A percentile compares a stretch with the other conserved stretches of the same genome.
These are phyloP conservation scores for Penicillium sp. DNA, from an alignment of 2,329 filamentous ascomycete genomes.

Conservation along the genomic window DNA sequence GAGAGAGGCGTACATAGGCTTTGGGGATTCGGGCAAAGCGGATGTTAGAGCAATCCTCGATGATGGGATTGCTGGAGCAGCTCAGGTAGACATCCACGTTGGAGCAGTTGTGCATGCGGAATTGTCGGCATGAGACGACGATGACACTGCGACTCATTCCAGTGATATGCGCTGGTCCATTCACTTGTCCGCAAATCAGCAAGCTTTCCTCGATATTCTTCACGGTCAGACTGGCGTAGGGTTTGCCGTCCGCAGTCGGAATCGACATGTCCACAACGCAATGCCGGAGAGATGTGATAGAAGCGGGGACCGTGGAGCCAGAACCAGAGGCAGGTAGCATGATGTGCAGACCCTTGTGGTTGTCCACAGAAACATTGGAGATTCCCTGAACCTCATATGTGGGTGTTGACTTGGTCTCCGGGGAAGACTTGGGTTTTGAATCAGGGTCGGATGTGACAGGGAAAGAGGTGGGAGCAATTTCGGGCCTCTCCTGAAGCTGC, in stretches of 20 bases:
- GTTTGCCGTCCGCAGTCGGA: slow-evolving; percentile 50
- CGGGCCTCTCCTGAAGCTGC: slow-evolving; percentile 30
- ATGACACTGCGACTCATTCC: slow-evolving; percentile 65
- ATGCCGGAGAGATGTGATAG: slow-evolving; percentile 60
- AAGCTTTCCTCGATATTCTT: slow-evolving; percentile 65
- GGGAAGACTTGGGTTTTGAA: slow-evolving; percentile 17
- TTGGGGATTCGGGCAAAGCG: slow-evolving; percentile 71
- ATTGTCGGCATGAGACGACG: slow-evolving; percentile 75
- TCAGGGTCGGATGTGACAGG: slow-evolving; percentile 21
- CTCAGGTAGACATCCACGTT: slow-evolving; percentile 79
- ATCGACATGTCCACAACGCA: slow-evolving; percentile 78
- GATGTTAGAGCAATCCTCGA: slow-evolving; percentile 77
- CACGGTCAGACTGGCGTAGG: slow-evolving; percentile 66
- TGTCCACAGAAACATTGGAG: slow-evolving; percentile 57
- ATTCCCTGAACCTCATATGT: slow-evolving; percentile 54
- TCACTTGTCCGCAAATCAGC: slow-evolving; percentile 70
- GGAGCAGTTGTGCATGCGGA: slow-evolving; percentile 81
- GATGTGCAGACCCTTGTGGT: slow-evolving; percentile 65
- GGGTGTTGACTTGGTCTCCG: slow-evolving; percentile 13
- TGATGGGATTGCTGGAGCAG: slow-evolving; percentile 79
- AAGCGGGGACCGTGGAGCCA: slow-evolving; percentile 66
- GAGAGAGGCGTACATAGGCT: slow-evolving; percentile 54
- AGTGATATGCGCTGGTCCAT: slow-evolving; percentile 79
- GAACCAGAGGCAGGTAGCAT: slow-evolving; percentile 67
- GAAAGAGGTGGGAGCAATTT: slow-evolving; percentile 33